phyloP scores from a whole-genome alignment of 2,329 filamentous ascomycete genomes.

The Diaporthe ilicicola region DNA sequence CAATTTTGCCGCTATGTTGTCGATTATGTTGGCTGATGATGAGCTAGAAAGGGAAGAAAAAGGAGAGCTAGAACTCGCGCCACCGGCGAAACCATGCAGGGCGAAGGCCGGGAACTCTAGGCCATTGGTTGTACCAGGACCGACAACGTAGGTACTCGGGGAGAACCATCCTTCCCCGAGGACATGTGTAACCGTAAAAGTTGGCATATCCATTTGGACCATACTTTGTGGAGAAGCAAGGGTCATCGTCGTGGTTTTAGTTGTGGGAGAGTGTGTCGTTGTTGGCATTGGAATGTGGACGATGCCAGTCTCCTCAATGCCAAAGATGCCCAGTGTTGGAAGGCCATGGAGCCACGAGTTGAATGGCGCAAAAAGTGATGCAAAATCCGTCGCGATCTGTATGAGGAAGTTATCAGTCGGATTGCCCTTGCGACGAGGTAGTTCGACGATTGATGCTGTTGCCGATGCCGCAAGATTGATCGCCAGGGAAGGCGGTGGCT shows the following conservation, averaged over 20 bases:
- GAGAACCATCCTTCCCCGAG: slow-evolving; percentile 33
- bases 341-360: slow-evolving; percentile 29
- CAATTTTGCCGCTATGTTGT: slow-evolving; percentile 16
- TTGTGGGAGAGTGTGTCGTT: not conserved
- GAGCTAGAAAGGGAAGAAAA: not conserved
- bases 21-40: slow-evolving; percentile 19
- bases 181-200: slow-evolving; percentile 31
- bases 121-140: slow-evolving; percentile 16
- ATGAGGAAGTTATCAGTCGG: slow-evolving; percentile 32
- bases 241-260: slow-evolving; percentile 9
- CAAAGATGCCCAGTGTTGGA: slow-evolving; percentile 19
- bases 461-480: slow-evolving; percentile 32
- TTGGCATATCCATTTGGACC: slow-evolving; percentile 18
- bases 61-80: not conserved
- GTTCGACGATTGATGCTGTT: slow-evolving; percentile 20
- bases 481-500: slow-evolving; percentile 32
- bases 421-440: slow-evolving; percentile 31
- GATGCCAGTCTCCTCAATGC: slow-evolving; percentile 26
- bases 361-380: slow-evolving; percentile 21
- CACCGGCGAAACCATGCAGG: not conserved
- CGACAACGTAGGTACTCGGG: slow-evolving; percentile 30
- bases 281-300: slow-evolving; percentile 20
- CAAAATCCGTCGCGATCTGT: slow-evolving; percentile 32
- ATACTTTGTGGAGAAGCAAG: not conserved
- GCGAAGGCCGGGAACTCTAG: slow-evolving; percentile 10